Conservation (phyloP, 768 basidiomycete species). For the Leucosporidium scottii region DNA sequence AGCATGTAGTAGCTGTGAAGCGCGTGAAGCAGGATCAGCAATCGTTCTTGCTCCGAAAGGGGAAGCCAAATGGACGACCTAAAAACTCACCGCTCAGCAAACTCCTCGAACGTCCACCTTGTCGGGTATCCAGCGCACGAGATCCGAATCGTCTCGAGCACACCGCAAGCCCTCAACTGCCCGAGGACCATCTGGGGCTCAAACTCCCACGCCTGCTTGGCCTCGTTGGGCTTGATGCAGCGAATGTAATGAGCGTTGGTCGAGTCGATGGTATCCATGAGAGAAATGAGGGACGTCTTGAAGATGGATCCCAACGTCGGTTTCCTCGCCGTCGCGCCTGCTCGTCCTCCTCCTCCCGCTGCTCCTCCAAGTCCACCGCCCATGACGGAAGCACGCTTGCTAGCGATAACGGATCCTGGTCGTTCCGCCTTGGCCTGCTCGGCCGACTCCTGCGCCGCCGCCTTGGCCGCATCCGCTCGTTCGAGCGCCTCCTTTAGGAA, state of each 20-base stretch:
- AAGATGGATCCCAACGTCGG: slow-evolving; percentile 98
- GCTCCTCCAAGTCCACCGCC: slow-evolving; percentile 52
- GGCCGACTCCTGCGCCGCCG: slow-evolving; percentile 58
- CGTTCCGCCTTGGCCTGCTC: slow-evolving; percentile 34
- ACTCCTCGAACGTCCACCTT: slow-evolving; percentile 96
- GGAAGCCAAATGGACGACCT: neutral
- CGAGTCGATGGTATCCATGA: slow-evolving; percentile 95
- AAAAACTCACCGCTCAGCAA: slow-evolving; percentile 76
- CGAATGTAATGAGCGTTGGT: slow-evolving; percentile 99
- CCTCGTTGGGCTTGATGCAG: slow-evolving; percentile 98
- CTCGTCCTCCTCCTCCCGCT: slow-evolving; percentile 44
- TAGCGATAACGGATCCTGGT: slow-evolving; percentile 4
- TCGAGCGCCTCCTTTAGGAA: slow-evolving; percentile 95
- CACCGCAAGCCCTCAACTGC: slow-evolving; percentile 95
- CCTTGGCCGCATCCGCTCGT: slow-evolving; percentile 62
- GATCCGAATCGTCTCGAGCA: slow-evolving; percentile 95
- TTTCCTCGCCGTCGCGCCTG: slow-evolving; percentile 55
- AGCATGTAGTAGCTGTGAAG: slow-evolving; percentile 86
- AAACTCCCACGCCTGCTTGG: slow-evolving; percentile 94
- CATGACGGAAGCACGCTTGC: slow-evolving; percentile 36
- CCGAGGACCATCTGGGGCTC: slow-evolving; percentile 89
- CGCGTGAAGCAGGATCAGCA: neutral
- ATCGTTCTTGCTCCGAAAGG: neutral
- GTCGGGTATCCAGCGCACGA: slow-evolving; percentile 98
- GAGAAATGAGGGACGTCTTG: slow-evolving; percentile 81